These are phyloP conservation scores for Sporothrix globosa DNA, from an alignment of 2,329 filamentous ascomycete species.

Conservation along the genomic window DNA sequence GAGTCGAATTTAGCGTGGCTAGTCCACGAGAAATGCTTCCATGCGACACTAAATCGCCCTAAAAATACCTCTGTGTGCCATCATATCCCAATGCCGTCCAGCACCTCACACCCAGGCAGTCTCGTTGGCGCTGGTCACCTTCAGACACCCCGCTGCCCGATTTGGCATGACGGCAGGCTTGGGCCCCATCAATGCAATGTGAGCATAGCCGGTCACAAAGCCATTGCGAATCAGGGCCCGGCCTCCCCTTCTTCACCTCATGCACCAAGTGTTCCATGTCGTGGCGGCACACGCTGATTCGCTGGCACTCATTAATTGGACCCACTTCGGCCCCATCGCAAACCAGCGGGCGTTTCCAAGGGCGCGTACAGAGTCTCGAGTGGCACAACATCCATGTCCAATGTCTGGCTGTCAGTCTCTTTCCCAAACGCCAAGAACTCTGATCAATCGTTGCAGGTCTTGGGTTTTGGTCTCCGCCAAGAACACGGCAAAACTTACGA, in stretches of 20 bases:
- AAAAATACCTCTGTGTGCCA: slow-evolving; percentile 16
- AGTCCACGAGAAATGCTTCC: background rate
- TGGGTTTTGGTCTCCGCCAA: slow-evolving; percentile 14
- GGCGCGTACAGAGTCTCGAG: slow-evolving; percentile 46
- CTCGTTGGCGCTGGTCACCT: background rate
- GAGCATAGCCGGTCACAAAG: slow-evolving; percentile 40
- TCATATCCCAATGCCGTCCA: slow-evolving; percentile 1
- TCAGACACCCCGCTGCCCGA: slow-evolving; percentile 7
- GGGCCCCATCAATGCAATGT: slow-evolving; percentile 38
- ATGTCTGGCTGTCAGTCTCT: slow-evolving; percentile 13
- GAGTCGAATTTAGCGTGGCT: slow-evolving; percentile 22
- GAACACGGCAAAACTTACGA: slow-evolving; percentile 23
- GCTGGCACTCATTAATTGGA: slow-evolving; percentile 41
- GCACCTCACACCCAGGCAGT: slow-evolving; percentile 19
- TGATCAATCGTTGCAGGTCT: slow-evolving; percentile 23
- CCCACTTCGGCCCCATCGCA: slow-evolving; percentile 37
- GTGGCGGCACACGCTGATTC: slow-evolving; percentile 45
- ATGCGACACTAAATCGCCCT: slow-evolving; percentile 11
- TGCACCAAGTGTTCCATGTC: slow-evolving; percentile 50
- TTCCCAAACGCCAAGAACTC: slow-evolving; percentile 29
- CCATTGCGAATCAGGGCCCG: slow-evolving; percentile 44
- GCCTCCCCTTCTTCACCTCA: slow-evolving; percentile 39
- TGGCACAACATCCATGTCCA: slow-evolving; percentile 23
- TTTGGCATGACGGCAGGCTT: slow-evolving; percentile 14
- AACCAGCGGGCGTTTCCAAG: slow-evolving; percentile 46